phyloP scores from a whole-genome alignment of 1,284 basidiomycete genomes.

The Coniferiporia weirii region DNA sequence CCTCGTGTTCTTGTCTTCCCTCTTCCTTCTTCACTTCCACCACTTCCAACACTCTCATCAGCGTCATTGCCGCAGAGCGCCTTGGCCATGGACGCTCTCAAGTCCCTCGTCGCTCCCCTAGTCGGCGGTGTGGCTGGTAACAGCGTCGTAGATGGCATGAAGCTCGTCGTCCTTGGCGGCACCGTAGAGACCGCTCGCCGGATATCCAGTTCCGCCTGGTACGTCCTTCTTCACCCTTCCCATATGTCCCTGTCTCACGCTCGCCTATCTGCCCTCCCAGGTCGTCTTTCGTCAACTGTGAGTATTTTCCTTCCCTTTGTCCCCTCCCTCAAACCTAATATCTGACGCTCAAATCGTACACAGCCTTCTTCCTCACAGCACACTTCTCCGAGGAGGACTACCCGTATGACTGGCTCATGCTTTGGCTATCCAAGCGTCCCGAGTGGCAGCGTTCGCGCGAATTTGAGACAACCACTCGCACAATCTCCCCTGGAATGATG shows the following conservation, averaged over 20 bases:
- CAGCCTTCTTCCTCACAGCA: constrained; percentile 81
- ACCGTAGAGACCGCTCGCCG: constrained; percentile 79
- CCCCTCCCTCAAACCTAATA: constrained; percentile 13
- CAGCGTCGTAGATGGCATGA: constrained; percentile 77
- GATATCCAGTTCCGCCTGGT: constrained; percentile 77
- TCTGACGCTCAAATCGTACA: constrained; percentile 1
- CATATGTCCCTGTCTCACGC: constrained; percentile 7
- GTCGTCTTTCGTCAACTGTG: constrained; percentile 79
- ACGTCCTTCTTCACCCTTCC: constrained; percentile 21
- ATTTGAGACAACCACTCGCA: constrained; percentile 77
- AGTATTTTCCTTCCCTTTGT: constrained; percentile 30
- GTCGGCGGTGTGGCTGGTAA: constrained; percentile 68
- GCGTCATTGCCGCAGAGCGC: not conserved
- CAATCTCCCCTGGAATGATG: constrained; percentile 48
- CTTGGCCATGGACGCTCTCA: constrained; percentile 64
- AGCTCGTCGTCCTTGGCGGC: constrained; percentile 79
- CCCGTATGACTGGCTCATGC: constrained; percentile 58
- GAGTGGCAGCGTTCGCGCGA: constrained; percentile 81
- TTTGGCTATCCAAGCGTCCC: constrained; percentile 35
- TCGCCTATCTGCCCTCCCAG: constrained; percentile 31
- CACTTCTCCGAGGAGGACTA: constrained; percentile 83
- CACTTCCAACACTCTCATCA: not conserved
- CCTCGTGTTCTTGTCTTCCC: not conserved
- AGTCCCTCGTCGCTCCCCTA: constrained; percentile 75
- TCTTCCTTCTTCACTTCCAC: not conserved